A percentile compares a stretch with the other conserved stretches of the same genome.
These are phyloP conservation scores for Acer campestre DNA, from an alignment of 345 rosid species.

Conservation along the genomic window DNA sequence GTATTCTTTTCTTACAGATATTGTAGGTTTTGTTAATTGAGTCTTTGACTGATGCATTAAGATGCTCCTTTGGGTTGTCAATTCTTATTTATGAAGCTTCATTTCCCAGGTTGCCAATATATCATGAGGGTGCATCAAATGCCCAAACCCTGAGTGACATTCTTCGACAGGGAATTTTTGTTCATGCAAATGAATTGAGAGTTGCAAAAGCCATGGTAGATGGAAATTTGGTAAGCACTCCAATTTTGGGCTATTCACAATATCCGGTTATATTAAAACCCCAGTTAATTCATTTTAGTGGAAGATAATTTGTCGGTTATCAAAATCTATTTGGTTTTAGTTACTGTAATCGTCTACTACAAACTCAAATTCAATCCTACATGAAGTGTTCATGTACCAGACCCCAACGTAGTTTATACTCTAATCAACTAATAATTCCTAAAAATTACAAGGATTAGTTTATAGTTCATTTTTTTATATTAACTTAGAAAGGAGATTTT, in stretches of 20 bases:
- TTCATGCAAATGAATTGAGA: slow-evolving; percentile 62
- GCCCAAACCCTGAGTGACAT: slow-evolving; percentile 46
- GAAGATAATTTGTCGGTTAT: neutral
- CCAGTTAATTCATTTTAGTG: neutral
- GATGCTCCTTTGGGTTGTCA: neutral
- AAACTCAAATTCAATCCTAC: neutral
- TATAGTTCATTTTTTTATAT: neutral
- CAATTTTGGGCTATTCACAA: neutral
- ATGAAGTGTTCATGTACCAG: neutral
- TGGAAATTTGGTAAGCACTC: slow-evolving; percentile 71
- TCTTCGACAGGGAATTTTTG: slow-evolving; percentile 62
- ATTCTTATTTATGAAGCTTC: slow-evolving; percentile 12
- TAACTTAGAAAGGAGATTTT: slow-evolving; percentile 5
- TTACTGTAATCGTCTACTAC: neutral
- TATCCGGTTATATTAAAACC: neutral
- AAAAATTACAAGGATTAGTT: neutral
- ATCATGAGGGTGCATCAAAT: slow-evolving; percentile 40
- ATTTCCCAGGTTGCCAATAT: slow-evolving; percentile 59
- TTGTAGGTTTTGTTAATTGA: neutral
- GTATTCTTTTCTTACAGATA: neutral
- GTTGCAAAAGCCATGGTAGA: slow-evolving; percentile 76
- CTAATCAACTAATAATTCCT: neutral
- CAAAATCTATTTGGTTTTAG: neutral
- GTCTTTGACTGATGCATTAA: slow-evolving; percentile 9
- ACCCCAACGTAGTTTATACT: neutral